phyloP scores from a whole-genome alignment of 148 eudicot species.

The Tetragonia tetragonoides region DNA sequence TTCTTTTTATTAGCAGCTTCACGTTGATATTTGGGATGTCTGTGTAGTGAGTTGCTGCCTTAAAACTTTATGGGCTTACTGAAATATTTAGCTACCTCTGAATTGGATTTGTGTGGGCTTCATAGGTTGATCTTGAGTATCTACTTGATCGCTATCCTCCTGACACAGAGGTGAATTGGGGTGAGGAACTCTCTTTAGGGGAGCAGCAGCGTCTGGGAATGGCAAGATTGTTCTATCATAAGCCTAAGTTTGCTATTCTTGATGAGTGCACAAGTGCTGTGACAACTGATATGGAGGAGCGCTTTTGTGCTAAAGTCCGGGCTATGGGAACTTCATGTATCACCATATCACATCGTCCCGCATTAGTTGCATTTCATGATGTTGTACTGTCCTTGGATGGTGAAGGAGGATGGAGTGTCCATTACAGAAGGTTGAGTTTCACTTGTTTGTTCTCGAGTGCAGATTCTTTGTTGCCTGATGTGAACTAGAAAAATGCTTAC shows the following conservation, averaged over 20 bases:
- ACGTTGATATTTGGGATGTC: constrained; percentile 5
- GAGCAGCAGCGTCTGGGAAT: constrained; percentile 98
- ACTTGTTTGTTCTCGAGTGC: not conserved
- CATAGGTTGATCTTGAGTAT: constrained; percentile 95
- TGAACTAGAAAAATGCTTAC: constrained; percentile 14
- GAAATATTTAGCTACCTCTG: not conserved
- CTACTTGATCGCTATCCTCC: constrained; percentile 88
- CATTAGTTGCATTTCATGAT: constrained; percentile 96
- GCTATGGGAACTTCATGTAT: constrained; percentile 99
- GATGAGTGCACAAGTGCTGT: constrained; percentile 99
- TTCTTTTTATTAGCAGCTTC: constrained; percentile 3
- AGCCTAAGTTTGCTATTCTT: constrained; percentile 96
- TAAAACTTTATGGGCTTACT: not conserved
- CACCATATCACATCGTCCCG: constrained; percentile 99
- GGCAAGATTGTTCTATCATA: constrained; percentile 98
- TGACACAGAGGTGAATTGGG: constrained; percentile 95
- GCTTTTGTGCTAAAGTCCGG: constrained; percentile 93
- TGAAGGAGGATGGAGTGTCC: constrained; percentile 97
- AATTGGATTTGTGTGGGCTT: constrained; percentile 8
- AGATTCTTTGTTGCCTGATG: not conserved
- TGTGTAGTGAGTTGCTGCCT: not conserved
- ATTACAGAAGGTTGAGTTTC: constrained; percentile 60
- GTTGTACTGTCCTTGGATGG: constrained; percentile 94
- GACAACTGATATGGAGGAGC: constrained; percentile 99
- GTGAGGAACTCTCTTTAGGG: constrained; percentile 91